Evolutionary conservation across 768 basidiomycete species (phyloP), one percentile per base, ranked within the genome.

Genomic region (Lactarius trivialis): DNA sequence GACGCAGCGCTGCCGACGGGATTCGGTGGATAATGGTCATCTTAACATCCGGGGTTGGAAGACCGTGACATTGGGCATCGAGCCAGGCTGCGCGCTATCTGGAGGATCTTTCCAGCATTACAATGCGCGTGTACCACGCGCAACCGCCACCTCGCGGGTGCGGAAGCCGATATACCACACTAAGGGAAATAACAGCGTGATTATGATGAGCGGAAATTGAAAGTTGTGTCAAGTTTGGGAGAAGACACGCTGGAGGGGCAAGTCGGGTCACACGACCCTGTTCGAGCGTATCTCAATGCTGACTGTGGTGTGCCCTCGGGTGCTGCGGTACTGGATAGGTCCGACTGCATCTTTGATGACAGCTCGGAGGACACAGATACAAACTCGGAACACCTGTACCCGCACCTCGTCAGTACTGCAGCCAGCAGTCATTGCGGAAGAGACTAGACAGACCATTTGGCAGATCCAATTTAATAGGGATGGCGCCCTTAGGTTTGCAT

Each of bases 121-220:
- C 53, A 91, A 73, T 14, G 87, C 79, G 68, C 88, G 89, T n/a
- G 85, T 86, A 15, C 82, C 85, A 19, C 90, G 87, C 56, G 84
- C 85, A 74, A 0, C 88, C 89, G 9, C 89, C 89, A 9, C 89
- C 88, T 0, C 73, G 74, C 9, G 76, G 68, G 65, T 84, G 79
- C 72, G 86, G 86, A 4, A 84, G 81, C 70, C 84, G 84, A 73
- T 82, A 89, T 4, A 91, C 6, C 30, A 30, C 87, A 92, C 61
- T 91, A 78, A 71, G 91, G 84, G 0, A 89, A 89, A 70, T 83
- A 93, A 77, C 61, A 89, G 72, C 19, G 85, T 76, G 60, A 91
- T 75, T 68, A 85, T 83, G 28, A 85, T 83, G 28, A 85, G 78
- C 17, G 91, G 70, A 30, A 2, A 30, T 30, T 30, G 30, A 67